phyloP scores from a whole-genome alignment of 805 yeast genomes.

The Candida hispaniensis region DNA sequence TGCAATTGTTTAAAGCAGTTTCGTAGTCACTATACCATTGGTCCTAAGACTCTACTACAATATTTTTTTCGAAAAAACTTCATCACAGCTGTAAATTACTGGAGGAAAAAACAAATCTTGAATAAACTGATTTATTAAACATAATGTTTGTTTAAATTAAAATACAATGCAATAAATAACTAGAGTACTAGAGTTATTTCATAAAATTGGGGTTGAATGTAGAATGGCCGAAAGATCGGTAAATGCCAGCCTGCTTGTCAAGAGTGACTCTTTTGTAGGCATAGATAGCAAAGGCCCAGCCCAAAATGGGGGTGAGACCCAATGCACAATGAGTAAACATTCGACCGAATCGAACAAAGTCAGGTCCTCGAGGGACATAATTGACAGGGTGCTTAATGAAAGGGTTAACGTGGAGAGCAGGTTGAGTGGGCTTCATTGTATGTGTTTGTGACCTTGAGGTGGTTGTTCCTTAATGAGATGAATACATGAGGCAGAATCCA shows the following conservation, averaged over 20 bases:
- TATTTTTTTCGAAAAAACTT: too few species aligned
- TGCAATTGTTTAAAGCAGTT: too few species aligned
- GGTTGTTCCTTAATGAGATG: too few species aligned
- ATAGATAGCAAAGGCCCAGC: constrained; percentile 14
- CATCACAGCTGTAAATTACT: too few species aligned
- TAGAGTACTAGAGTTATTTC: too few species aligned
- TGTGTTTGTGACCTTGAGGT: too few species aligned
- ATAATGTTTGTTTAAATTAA: too few species aligned
- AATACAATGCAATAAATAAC: too few species aligned
- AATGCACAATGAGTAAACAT: background rate
- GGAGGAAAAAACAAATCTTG: too few species aligned
- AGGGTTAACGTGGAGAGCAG: constrained; percentile 10
- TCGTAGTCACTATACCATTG: too few species aligned
- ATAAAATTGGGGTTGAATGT: constrained; percentile 12
- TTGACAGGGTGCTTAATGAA: constrained; percentile 13
- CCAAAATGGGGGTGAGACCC: constrained; percentile 13
- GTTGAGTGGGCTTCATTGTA: constrained; percentile 16
- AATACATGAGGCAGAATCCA: constrained; percentile 5
- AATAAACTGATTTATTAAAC: too few species aligned
- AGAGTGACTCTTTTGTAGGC: constrained; percentile 16
- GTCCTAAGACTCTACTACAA: too few species aligned
- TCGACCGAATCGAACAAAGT: constrained; percentile 4
- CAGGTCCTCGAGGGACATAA: constrained; percentile 2
- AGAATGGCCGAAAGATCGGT: constrained; percentile 9
- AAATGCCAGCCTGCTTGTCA: constrained; percentile 13